Evolutionary conservation across 2,329 filamentous ascomycete species (phyloP).

Genomic region (Aspergillus luchuensis): DNA sequence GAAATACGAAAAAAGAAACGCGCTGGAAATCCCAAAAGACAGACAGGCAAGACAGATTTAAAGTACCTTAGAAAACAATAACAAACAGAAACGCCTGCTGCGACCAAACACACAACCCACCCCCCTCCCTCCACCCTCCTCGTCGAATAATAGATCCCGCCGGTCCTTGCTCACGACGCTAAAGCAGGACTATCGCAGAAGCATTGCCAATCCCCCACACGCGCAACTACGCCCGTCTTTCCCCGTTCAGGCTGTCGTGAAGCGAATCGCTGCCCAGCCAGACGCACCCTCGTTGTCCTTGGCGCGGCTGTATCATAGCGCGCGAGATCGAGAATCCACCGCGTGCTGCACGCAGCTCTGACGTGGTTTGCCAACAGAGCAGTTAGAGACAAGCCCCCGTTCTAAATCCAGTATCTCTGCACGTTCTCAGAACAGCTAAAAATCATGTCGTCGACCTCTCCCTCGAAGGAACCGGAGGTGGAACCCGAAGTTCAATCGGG

Average conservation of each 20-base stretch:
- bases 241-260: conserved; percentile 37
- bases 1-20: conserved; percentile 5
- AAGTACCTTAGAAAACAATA: conserved; percentile 9
- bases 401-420: conserved; percentile 40
- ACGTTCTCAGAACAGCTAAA: conserved; percentile 57
- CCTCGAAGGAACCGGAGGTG: conserved; percentile 83
- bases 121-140: conserved; percentile 12
- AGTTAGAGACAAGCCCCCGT: conserved; percentile 34
- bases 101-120: not conserved
- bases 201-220: conserved; percentile 36
- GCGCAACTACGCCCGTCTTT: conserved; percentile 26
- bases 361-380: conserved; percentile 51
- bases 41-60: not conserved
- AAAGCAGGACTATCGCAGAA: conserved; percentile 29
- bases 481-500: conserved; percentile 92
- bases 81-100: conserved; percentile 19
- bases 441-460: conserved; percentile 93
- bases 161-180: conserved; percentile 30
- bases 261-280: conserved; percentile 44
- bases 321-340: conserved; percentile 27
- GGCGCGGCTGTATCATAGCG: conserved; percentile 28
- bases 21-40: not conserved
- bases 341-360: conserved; percentile 39
- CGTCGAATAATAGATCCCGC: conserved; percentile 26
- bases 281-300: conserved; percentile 29